Conservation (phyloP, 2,329 filamentous ascomycete species). For the Arthrobotrys megalospora region DNA sequence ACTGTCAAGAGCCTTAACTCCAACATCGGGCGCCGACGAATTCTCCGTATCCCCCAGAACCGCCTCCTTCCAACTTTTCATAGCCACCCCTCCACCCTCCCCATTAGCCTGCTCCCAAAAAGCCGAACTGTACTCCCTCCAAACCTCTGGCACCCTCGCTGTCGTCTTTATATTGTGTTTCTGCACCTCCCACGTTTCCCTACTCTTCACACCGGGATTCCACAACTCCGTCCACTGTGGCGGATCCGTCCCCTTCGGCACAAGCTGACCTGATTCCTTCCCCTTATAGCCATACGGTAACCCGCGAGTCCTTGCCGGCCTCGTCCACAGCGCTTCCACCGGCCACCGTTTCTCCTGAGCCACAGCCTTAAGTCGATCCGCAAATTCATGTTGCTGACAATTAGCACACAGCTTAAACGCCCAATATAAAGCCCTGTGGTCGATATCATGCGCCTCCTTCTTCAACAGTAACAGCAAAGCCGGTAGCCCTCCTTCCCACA, state of each 20-base stretch:
- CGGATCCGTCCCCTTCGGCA: conserved; percentile 20
- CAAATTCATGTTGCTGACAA: conserved; percentile 48
- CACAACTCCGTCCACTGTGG: conserved; percentile 34
- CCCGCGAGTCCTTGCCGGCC: conserved; percentile 34
- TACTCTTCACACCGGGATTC: conserved; percentile 20
- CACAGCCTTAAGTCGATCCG: conserved; percentile 42
- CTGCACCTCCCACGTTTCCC: background rate
- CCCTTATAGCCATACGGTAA: conserved; percentile 50
- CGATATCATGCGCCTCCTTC: conserved; percentile 34
- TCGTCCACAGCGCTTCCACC: conserved; percentile 41
- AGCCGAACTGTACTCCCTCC: conserved; percentile 38
- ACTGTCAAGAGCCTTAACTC: background rate
- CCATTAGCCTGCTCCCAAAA: conserved; percentile 25
- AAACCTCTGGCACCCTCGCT: conserved; percentile 25
- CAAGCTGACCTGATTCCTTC: conserved; percentile 22
- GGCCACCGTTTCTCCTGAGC: conserved; percentile 60
- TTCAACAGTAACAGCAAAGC: conserved; percentile 36
- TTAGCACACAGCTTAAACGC: conserved; percentile 50
- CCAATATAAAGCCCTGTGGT: conserved; percentile 53
- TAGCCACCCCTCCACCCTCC: conserved; percentile 21
- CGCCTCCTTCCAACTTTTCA: conserved; percentile 24
- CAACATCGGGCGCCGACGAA: background rate
- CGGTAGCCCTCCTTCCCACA: conserved; percentile 57
- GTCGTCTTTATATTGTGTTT: background rate
- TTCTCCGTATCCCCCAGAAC: background rate